These are phyloP conservation scores for Psophocarpus tetragonolobus DNA, from an alignment of 306 rosid species.

Conservation along the genomic window DNA sequence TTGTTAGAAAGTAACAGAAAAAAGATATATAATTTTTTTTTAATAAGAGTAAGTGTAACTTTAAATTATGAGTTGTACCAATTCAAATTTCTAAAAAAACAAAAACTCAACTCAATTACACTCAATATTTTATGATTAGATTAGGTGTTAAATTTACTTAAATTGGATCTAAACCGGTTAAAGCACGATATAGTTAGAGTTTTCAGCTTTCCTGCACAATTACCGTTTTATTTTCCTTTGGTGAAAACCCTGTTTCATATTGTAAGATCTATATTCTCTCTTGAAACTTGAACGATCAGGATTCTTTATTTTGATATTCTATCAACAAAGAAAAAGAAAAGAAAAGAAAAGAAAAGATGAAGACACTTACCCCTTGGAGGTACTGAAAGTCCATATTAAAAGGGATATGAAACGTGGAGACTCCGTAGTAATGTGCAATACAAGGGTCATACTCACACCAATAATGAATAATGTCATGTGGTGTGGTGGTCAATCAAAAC, in stretches of 20 bases:
- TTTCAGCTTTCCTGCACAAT: background rate
- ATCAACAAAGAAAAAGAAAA: background rate
- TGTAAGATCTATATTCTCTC: background rate
- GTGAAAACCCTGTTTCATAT: background rate
- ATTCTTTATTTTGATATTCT: background rate
- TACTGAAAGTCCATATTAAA: slow-evolving; percentile 1
- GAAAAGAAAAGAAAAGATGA: background rate
- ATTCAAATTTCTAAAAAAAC: too few species aligned
- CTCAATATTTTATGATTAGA: too few species aligned
- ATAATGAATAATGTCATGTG: background rate
- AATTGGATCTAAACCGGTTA: too few species aligned
- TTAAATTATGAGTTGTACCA: too few species aligned
- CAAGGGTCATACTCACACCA: too few species aligned
- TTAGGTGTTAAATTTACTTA: too few species aligned
- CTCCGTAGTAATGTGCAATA: background rate
- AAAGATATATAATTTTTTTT: too few species aligned
- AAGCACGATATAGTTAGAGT: too few species aligned
- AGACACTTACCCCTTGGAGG: slow-evolving; percentile 12
- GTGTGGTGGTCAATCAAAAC: background rate
- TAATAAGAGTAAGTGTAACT: too few species aligned
- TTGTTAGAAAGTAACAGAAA: too few species aligned
- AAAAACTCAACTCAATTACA: too few species aligned
- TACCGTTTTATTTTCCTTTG: background rate
- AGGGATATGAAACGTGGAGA: slow-evolving; percentile 15
- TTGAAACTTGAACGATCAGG: background rate